Evolutionary conservation across 2,329 filamentous ascomycete genomes (phyloP).

Genomic region (Stagonosporopsis cucurbitacearum): DNA sequence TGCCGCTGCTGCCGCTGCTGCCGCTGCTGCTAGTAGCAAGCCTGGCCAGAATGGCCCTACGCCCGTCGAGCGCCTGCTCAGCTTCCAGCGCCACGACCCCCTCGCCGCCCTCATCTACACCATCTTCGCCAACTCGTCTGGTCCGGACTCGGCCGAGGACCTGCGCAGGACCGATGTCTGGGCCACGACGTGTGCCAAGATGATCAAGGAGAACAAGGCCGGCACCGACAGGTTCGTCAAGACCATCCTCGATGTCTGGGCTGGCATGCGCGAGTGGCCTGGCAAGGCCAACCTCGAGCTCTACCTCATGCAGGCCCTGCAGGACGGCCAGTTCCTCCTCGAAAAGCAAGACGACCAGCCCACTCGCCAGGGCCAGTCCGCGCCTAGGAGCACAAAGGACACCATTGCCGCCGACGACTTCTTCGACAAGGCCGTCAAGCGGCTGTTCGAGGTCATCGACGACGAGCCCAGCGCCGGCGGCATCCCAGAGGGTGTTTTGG

Average conservation of each 20-base stretch:
- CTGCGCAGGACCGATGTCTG: conserved; percentile 81
- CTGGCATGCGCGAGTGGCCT: conserved; percentile 85
- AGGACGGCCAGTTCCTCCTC: conserved; percentile 89
- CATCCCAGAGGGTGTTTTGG: conserved; percentile 83
- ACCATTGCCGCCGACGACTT: conserved; percentile 86
- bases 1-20: conserved; percentile 51
- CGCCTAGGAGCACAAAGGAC: conserved; percentile 77
- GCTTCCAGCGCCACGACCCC: conserved; percentile 87
- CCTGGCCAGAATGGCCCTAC: conserved; percentile 61
- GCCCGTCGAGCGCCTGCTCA: conserved; percentile 82
- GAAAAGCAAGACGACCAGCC: conserved; percentile 81
- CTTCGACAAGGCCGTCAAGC: conserved; percentile 80
- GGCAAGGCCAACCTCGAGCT: conserved; percentile 89
- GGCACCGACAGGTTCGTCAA: conserved; percentile 82
- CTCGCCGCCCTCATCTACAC: conserved; percentile 85
- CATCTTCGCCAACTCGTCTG: conserved; percentile 85
- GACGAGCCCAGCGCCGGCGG: conserved; percentile 78
- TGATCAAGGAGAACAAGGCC: conserved; percentile 78
- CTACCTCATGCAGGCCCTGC: conserved; percentile 92
- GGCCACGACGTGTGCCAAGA: conserved; percentile 83
- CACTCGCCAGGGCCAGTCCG: conserved; percentile 71
- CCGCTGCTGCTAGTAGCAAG: conserved; percentile 43
- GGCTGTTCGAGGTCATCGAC: conserved; percentile 84
- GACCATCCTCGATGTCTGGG: conserved; percentile 86
- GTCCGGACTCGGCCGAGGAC: conserved; percentile 82